Base-by-base conservation (phyloP, 1,284 basidiomycete species). In the Cystobasidium slooffiae region DNA sequence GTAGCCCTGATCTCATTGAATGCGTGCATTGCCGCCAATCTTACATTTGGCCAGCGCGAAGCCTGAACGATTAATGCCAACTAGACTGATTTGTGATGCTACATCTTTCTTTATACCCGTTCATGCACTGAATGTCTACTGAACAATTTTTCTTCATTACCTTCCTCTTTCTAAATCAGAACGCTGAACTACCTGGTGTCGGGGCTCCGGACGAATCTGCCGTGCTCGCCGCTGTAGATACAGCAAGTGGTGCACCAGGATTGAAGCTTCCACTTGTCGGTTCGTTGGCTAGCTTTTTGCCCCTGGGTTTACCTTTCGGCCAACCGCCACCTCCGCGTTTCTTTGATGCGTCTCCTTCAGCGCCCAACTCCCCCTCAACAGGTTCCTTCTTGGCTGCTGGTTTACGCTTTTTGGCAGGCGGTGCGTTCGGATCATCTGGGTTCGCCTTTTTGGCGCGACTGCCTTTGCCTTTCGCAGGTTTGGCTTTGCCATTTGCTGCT, bases 381-480 rank as follows among this genome's bases (percentile, higher is more conserved):
- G 51, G 22, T 49, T 65, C 55, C 22, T 51, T 73, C 46, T 59
- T 61, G 8, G 20, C 47, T 18, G 69, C 59, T 31, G 62, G 39
- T 49, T 62, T 65, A 0, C 49, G 49, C 52, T 66, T 65, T 63
- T 73, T 73, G 18, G 62, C 62, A 6, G 61, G 70, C 12, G 70
- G 70, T 8, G 70, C 70, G 39, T 66, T 41, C 5, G 70, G 70
- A 39, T 73, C 70, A 14, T 55, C 70, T 14, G 69, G 59, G 43
- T 65, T 51, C 18, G 70, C 43, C 62, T 73, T 73, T 22, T 65
- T 65, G 8, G 47, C 37, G 18, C 68, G 44, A 41, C 62, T 73
- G 41, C 62, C 70, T 56, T 73, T 73, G 49, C 69, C 69, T 58
- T 66, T 73, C 1, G 56, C 69, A 20, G 59, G 46, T 53, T 66